Evolutionary conservation across 2,329 filamentous ascomycete genomes (phyloP).

Genomic region (Hypoxylon sp.): DNA sequence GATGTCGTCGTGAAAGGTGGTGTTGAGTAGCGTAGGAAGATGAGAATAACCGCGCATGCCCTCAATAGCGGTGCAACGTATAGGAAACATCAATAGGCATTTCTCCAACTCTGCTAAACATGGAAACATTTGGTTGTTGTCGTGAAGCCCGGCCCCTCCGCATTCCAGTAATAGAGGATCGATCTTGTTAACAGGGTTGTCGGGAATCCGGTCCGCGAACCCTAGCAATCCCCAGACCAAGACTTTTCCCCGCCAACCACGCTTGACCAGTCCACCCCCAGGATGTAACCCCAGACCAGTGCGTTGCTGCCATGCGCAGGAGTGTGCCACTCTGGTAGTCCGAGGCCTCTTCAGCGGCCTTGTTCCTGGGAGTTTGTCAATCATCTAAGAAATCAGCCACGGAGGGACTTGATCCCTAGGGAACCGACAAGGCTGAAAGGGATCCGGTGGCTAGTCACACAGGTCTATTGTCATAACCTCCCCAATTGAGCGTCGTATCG

Average conservation of each 20-base stretch:
- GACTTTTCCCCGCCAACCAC: conserved; percentile 52
- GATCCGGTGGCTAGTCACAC: conserved; percentile 39
- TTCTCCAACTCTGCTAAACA: conserved; percentile 39
- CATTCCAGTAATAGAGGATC: conserved; percentile 35
- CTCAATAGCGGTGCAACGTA: conserved; percentile 38
- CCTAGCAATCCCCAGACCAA: conserved; percentile 51
- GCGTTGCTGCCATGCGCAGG: conserved; percentile 44
- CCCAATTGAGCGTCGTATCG: conserved; percentile 48
- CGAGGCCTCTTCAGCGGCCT: conserved; percentile 31
- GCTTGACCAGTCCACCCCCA: conserved; percentile 45
- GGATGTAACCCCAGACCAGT: conserved; percentile 46
- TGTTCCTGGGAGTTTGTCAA: conserved; percentile 36
- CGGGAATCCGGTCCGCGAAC: conserved; percentile 49
- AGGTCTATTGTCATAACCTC: conserved; percentile 30
- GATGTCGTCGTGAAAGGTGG: conserved; percentile 34
- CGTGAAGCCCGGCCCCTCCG: conserved; percentile 31
- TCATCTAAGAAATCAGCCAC: conserved; percentile 46
- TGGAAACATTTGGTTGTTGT: conserved; percentile 31
- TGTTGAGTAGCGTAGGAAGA: conserved; percentile 29
- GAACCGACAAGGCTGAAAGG: conserved; percentile 51
- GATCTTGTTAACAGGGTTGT: conserved; percentile 35
- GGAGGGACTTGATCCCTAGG: conserved; percentile 43
- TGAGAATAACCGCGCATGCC: conserved; percentile 38
- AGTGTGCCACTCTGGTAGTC: conserved; percentile 34
- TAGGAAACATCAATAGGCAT: conserved; percentile 34